Evolutionary conservation across 768 basidiomycete genomes (phyloP), one percentile per base, ranked within the genome.

Genomic region (Butyriboletus loyo): DNA sequence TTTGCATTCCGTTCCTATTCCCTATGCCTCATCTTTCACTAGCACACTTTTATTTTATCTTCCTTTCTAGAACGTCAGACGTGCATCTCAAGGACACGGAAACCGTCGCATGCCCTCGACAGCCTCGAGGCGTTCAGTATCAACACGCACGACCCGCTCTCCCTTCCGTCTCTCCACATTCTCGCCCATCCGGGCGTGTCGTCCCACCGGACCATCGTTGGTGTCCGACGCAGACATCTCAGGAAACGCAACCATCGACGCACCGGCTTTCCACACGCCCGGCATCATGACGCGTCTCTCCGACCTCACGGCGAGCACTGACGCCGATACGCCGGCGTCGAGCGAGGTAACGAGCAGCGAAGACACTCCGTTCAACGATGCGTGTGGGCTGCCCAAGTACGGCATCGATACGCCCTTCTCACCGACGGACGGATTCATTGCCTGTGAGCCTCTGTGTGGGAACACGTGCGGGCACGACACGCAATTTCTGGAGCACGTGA

Each of bases 81-180:
- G 49, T 14, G 36, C 49, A 2, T 64, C 62, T 41, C 57, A 58
- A 38, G 55, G 53, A n/a, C 49, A 53, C 2, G 54, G 52, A 27
- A 59, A 58, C 15, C 57, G 52, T 25, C 66, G 66, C 22, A 42
- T 61, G 27, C 25, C 66, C 19, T 67, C 68, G 8, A 53, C 47
- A 9, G 17, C 59, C 3, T 66, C 64, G 14, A 56, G 64, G 24
- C 61, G 53, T 27, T 56, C 61, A 2, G 49, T 2, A 19, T 49
- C 50, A 19, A 27, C 51, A 9, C 56, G 50, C 25, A 39, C 52
- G 11, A 43, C 21, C 4, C 52, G 62, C 9, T 49, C 54, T 39
- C 64, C 59, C 1, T 66, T 68, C 44, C 59, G 56, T 31, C 53
- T 70, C 17, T 70, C 66, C 3, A 44, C 56, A 2, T 43, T 59